Base-by-base conservation (phyloP, 306 rosid species). In the Rubus parviflorus region DNA sequence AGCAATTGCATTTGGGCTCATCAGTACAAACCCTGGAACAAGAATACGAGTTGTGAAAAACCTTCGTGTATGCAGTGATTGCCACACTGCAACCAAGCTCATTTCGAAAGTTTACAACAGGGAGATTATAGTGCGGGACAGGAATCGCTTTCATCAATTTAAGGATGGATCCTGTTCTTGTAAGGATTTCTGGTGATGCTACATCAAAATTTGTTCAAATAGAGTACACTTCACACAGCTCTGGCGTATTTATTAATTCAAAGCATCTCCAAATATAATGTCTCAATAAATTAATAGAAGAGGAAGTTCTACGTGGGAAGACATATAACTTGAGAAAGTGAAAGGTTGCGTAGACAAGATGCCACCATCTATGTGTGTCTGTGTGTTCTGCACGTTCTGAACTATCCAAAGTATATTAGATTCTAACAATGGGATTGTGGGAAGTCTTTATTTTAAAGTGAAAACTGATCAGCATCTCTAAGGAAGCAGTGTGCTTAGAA, bases 1-100 rank as follows among this genome's bases (percentile, higher is more conserved):
- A 46, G 79, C 81, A 8, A 83, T 75, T 63, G 86, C 79, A 56
- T 83, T 75, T 48, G 83, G 81, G 35, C 79, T 76, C n/a, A 3
- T 76, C 10, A 83, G 70, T 49, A 83, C 77, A 10, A 73, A 48
- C 30, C 82, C 84, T 10, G 70, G 76, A 66, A 80, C 80, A 8
- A 51, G 84, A 40, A 76, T 84, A 8, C 56, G 70, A 40, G 69
- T 72, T 17, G 81, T 80, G 47, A 80, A 72, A 76, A 80, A 80
- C 75, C 84, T 80, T 17, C 72, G 74, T 30, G 77, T 80, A 22
- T 80, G 70, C 60, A 15, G 63, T 61, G 84, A 84, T 45, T 80
- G 82, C 76, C 73, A 77, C 75, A 63, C 68, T 20, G 74, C 80
- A 76, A 68, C 45, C 25, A 80, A 72, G 74, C 48, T 68, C 68